Evolutionary conservation across 257 asterid genomes (phyloP).

Genomic region (Euphrasia confusa): DNA sequence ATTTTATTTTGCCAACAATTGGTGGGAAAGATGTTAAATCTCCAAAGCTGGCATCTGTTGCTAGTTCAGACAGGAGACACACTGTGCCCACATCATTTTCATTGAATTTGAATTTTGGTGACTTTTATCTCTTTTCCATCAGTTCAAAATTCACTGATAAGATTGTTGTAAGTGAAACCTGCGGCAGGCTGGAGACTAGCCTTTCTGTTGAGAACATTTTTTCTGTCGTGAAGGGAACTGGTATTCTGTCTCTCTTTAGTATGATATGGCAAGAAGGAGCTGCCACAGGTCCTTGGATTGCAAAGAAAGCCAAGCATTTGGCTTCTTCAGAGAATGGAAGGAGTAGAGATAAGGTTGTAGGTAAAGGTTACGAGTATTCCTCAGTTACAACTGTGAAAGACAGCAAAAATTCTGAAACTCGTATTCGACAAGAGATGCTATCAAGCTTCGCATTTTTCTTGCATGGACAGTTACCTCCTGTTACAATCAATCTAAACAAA

Average conservation of each 20-base stretch:
- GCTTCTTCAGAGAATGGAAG: slow-evolving; percentile 66
- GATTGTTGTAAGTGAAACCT: slow-evolving; percentile 34
- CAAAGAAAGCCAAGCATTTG: slow-evolving; percentile 66
- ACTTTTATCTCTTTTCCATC: slow-evolving; percentile 50
- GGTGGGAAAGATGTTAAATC: slow-evolving; percentile 40
- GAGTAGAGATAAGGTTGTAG: slow-evolving; percentile 44
- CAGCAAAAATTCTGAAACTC: slow-evolving; percentile 47
- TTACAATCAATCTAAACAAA: slow-evolving; percentile 41
- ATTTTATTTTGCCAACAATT: slow-evolving; percentile 41
- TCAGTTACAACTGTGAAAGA: slow-evolving; percentile 71
- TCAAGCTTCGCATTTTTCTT: slow-evolving; percentile 62
- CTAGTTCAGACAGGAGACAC: slow-evolving; percentile 41
- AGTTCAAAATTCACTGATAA: slow-evolving; percentile 34
- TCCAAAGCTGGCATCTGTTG: slow-evolving; percentile 31
- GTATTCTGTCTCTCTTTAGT: slow-evolving; percentile 49
- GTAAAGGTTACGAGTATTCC: slow-evolving; percentile 66
- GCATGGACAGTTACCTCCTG: slow-evolving; percentile 58
- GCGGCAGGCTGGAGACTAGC: slow-evolving; percentile 30
- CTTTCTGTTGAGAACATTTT: slow-evolving; percentile 52
- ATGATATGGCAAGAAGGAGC: slow-evolving; percentile 72
- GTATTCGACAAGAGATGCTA: slow-evolving; percentile 56
- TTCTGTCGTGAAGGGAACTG: slow-evolving; percentile 38
- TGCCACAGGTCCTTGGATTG: slow-evolving; percentile 77
- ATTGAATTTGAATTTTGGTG: slow-evolving; percentile 54
- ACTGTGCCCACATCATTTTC: slow-evolving; percentile 41